Conservation (phyloP, 441 rosid species). For the Jatropha multifida region DNA sequence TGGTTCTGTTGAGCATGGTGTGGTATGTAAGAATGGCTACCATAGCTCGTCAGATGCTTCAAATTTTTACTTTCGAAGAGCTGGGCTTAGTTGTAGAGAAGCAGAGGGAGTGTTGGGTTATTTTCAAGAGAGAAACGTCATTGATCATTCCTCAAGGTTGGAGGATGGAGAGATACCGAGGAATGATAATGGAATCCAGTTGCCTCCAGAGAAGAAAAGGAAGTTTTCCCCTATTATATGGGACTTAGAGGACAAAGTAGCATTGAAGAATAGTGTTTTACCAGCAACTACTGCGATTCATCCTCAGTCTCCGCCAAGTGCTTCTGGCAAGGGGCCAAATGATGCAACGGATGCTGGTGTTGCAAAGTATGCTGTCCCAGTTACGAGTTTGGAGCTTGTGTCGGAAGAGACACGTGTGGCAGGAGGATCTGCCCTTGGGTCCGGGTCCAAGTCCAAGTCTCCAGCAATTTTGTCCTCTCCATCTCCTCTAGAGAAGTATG, state of each 20-base stretch:
- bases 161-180: slow-evolving; percentile 22
- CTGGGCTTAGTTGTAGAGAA: slow-evolving; percentile 20
- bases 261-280: slow-evolving; percentile 29
- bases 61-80: slow-evolving; percentile 16
- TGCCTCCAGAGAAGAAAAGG: slow-evolving; percentile 54
- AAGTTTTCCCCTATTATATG: slow-evolving; percentile 49
- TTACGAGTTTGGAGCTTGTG: slow-evolving; percentile 20
- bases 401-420: slow-evolving; percentile 17
- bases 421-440: background rate
- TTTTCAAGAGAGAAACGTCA: background rate
- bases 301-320: slow-evolving; percentile 22
- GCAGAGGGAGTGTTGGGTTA: slow-evolving; percentile 17
- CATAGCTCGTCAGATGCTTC: slow-evolving; percentile 16
- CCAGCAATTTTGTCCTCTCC: slow-evolving; percentile 18
- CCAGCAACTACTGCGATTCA: slow-evolving; percentile 10
- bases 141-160: slow-evolving; percentile 13
- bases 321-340: slow-evolving; percentile 9
- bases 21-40: slow-evolving; percentile 24
- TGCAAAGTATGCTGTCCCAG: slow-evolving; percentile 16
- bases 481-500: slow-evolving; percentile 17
- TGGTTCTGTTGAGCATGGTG: slow-evolving; percentile 24
- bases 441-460: background rate
- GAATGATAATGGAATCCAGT: slow-evolving; percentile 32
- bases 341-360: slow-evolving; percentile 19
- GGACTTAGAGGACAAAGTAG: slow-evolving; percentile 41